phyloP scores from a whole-genome alignment of 2,329 filamentous ascomycete species.

The Graphiopsis chlorocephala region DNA sequence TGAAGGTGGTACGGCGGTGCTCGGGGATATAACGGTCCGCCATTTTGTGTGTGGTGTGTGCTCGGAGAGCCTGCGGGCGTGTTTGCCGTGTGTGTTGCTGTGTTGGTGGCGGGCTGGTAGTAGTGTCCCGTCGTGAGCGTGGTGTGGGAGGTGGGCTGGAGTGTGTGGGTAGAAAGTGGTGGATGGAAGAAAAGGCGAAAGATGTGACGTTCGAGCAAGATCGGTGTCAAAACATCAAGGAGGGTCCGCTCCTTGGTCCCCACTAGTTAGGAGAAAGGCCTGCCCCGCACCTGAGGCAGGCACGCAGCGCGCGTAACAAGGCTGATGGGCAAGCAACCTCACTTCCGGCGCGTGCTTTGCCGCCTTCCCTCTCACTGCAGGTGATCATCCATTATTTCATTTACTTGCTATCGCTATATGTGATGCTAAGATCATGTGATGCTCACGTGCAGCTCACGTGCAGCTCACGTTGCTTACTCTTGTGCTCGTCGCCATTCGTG shows the following conservation, averaged over 20 bases:
- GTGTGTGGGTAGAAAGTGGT: neutral
- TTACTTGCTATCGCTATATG: neutral
- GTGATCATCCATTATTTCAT: neutral
- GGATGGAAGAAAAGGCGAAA: constrained; percentile 5
- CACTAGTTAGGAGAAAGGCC: neutral
- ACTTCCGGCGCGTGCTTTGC: neutral
- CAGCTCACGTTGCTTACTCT: neutral
- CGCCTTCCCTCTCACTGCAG: neutral
- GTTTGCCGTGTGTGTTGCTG: neutral
- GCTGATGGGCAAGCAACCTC: neutral
- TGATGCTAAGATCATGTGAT: neutral
- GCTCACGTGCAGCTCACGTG: neutral
- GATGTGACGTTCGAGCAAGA: constrained; percentile 4
- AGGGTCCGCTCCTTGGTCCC: too few relatives aligned
- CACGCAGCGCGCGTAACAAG: neutral
- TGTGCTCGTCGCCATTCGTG: constrained; percentile 1
- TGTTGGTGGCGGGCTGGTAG: neutral
- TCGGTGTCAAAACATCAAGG: neutral
- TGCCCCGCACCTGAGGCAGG: constrained; percentile 4
- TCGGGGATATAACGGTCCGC: constrained; percentile 99
- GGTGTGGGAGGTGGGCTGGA: neutral
- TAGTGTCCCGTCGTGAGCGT: neutral
- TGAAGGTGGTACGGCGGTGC: constrained; percentile 98
- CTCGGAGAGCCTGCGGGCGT: constrained; percentile 8
- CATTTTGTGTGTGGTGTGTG: constrained; percentile 58